phyloP scores from a whole-genome alignment of 345 rosid species.

The Punica granatum region DNA sequence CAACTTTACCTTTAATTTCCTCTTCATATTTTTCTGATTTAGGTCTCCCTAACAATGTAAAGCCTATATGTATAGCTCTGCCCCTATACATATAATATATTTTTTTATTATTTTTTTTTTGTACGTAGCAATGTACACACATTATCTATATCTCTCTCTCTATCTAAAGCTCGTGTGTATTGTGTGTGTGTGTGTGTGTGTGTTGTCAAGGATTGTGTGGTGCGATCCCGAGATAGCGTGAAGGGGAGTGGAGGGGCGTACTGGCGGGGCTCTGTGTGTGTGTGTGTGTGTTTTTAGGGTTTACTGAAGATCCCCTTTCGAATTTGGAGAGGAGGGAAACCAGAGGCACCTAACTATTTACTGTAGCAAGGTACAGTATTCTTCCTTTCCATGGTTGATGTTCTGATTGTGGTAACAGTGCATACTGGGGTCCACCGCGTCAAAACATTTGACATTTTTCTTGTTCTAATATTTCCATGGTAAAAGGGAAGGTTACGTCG shows the following conservation, averaged over 20 bases:
- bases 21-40: neutral
- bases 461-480: too few species aligned
- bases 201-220: neutral
- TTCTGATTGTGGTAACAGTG: neutral
- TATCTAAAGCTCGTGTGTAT: too few species aligned
- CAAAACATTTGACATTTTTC: too few species aligned
- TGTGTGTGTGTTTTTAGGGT: neutral
- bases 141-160: too few species aligned
- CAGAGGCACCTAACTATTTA: neutral
- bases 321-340: neutral
- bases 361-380: neutral
- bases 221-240: slow-evolving; percentile 1
- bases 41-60: neutral
- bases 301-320: slow-evolving; percentile 4
- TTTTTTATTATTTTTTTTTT: too few species aligned
- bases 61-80: neutral
- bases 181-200: too few species aligned
- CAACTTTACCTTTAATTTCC: neutral
- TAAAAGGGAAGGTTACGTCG: too few species aligned
- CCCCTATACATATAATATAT: too few species aligned
- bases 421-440: too few species aligned
- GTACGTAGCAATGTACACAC: too few species aligned
- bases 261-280: neutral
- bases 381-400: neutral
- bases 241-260: neutral